Evolutionary conservation across 2,329 filamentous ascomycete genomes (phyloP).

Genomic region (Arthroderma sp.): DNA sequence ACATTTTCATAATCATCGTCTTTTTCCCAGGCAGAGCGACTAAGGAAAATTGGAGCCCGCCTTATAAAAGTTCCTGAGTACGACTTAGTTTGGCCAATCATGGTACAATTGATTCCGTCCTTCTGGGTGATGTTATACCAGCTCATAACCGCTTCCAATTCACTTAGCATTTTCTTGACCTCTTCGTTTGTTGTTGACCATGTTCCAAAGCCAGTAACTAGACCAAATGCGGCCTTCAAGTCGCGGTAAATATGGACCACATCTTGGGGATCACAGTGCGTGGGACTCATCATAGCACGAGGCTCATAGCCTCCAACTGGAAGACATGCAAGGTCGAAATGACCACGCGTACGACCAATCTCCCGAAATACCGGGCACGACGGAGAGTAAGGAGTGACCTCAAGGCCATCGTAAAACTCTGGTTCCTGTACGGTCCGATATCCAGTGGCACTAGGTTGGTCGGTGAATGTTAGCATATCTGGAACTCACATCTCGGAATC

Average conservation of each 20-base stretch:
- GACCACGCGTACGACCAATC: conserved; percentile 67
- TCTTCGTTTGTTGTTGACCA: conserved; percentile 82
- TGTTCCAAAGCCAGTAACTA: conserved; percentile 86
- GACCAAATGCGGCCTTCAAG: conserved; percentile 62
- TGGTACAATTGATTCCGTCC: background rate
- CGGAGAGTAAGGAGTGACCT: conserved; percentile 53
- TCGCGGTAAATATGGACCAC: conserved; percentile 81
- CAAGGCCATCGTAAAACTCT: conserved; percentile 67
- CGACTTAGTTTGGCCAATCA: background rate
- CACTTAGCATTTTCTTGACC: conserved; percentile 31
- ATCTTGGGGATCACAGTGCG: conserved; percentile 81
- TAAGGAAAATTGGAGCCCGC: no score
- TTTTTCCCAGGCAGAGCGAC: no score
- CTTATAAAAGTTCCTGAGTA: no score
- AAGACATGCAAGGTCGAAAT: conserved; percentile 83
- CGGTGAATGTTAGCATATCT: background rate
- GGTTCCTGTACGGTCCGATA: conserved; percentile 69
- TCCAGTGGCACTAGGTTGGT: conserved; percentile 60
- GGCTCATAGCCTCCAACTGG: conserved; percentile 78
- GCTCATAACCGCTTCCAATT: background rate
- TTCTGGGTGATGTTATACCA: no score
- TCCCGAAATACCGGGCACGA: conserved; percentile 72
- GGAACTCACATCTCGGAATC: no score
- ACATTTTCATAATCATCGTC: no score
- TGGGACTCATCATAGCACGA: conserved; percentile 55